Conservation (phyloP, 2,329 filamentous ascomycete species). For the Alternaria brassicae region DNA sequence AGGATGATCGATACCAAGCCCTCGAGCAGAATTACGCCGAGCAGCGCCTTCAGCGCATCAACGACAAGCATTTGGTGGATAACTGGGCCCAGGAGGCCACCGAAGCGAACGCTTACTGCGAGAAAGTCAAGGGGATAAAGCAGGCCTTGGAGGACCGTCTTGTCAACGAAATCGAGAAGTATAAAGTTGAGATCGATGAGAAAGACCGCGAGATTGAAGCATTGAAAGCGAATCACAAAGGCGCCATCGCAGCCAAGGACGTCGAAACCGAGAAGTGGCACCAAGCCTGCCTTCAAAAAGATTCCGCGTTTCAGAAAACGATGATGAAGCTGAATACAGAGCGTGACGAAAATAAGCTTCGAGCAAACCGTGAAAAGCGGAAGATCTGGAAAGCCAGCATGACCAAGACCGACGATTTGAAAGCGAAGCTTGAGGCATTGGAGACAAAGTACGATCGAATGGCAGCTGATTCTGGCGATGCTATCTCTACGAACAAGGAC, state of each 20-base stretch:
- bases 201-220: neutral
- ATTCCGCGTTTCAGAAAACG: neutral
- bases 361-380: neutral
- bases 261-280: neutral
- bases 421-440: neutral
- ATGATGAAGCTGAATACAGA: neutral
- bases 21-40: slow-evolving; percentile 1
- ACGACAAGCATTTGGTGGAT: slow-evolving; percentile 2
- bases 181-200: neutral
- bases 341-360: neutral
- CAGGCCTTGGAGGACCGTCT: neutral
- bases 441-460: neutral
- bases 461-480: neutral
- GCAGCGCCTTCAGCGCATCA: neutral
- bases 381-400: neutral
- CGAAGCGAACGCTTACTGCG: neutral
- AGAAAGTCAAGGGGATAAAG: neutral
- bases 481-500: neutral
- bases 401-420: neutral
- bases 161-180: neutral
- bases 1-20: neutral
- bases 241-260: neutral
- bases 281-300: neutral
- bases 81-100: neutral
- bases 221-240: neutral